phyloP scores from a whole-genome alignment of 148 eudicot species.

The Pouteria glomerata region DNA sequence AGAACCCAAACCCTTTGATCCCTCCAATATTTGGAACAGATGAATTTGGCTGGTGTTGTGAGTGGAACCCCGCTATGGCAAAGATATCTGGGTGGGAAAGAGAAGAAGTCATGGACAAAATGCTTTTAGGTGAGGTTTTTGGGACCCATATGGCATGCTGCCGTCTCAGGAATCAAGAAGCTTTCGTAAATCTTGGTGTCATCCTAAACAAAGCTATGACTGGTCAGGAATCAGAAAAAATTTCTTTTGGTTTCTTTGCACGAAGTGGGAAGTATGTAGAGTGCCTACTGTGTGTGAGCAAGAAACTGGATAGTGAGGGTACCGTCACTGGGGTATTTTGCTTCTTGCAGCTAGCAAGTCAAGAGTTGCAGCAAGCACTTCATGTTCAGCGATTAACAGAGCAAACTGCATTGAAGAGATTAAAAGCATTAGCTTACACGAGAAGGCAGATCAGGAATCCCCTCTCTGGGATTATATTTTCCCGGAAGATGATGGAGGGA shows the following conservation, averaged over 20 bases:
- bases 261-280: slow-evolving; percentile 66
- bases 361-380: slow-evolving; percentile 81
- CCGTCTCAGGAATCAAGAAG: slow-evolving; percentile 75
- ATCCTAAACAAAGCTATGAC: slow-evolving; percentile 65
- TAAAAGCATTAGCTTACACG: slow-evolving; percentile 59
- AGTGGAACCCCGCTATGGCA: slow-evolving; percentile 91
- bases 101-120: slow-evolving; percentile 61
- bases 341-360: slow-evolving; percentile 94
- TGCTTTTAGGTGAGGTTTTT: slow-evolving; percentile 88
- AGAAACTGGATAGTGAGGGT: slow-evolving; percentile 65
- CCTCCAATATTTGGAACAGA: slow-evolving; percentile 91
- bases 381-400: slow-evolving; percentile 78
- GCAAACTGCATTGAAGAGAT: slow-evolving; percentile 70
- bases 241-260: slow-evolving; percentile 69
- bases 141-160: slow-evolving; percentile 61
- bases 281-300: slow-evolving; percentile 67
- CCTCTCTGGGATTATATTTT: slow-evolving; percentile 72
- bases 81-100: slow-evolving; percentile 61
- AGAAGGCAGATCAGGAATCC: slow-evolving; percentile 76
- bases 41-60: slow-evolving; percentile 92
- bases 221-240: slow-evolving; percentile 61
- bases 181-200: slow-evolving; percentile 66
- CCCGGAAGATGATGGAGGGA: slow-evolving; percentile 64
- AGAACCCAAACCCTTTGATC: slow-evolving; percentile 80
- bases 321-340: slow-evolving; percentile 71